Percentiles rank a stretch among this genome's conserved stretches.
These are phyloP conservation scores for Trichosporon sp. DNA, from an alignment of 1,284 basidiomycete genomes.

Conservation along the genomic window DNA sequence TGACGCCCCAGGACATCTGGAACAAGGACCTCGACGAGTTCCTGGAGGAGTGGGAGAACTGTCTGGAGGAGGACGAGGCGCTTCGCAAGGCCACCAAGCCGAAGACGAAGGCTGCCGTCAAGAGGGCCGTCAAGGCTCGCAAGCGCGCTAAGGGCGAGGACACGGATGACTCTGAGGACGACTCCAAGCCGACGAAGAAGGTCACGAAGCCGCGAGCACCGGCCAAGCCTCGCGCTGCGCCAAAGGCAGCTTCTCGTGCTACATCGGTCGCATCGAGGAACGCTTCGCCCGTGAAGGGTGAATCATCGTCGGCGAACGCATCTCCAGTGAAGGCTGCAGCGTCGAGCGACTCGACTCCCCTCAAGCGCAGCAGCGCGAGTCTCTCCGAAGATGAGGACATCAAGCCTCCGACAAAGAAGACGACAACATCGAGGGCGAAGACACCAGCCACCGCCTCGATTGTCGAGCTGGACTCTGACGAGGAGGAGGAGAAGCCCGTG, in stretches of 20 bases:
- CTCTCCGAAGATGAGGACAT: conserved; percentile 29
- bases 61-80: conserved; percentile 55
- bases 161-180: conserved; percentile 57
- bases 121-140: conserved; percentile 56
- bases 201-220: conserved; percentile 46
- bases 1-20: conserved; percentile 82
- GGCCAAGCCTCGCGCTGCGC: conserved; percentile 33
- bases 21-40: conserved; percentile 81
- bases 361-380: conserved; percentile 20
- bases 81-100: conserved; percentile 67
- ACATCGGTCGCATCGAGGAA: background rate
- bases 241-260: conserved; percentile 22
- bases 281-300: conserved; percentile 14
- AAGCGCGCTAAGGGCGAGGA: conserved; percentile 53
- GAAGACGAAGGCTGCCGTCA: conserved; percentile 56
- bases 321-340: conserved; percentile 4
- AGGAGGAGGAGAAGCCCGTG: conserved; percentile 1
- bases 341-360: conserved; percentile 16
- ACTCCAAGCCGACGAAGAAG: conserved; percentile 68
- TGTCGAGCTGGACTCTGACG: background rate
- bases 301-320: conserved; percentile 10
- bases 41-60: conserved; percentile 72
- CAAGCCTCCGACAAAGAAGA: conserved; percentile 29
- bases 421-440: background rate
- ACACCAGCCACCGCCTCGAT: background rate